These are phyloP conservation scores for Teunomyces barrocoloradensis DNA, from an alignment of 805 yeast species.

Conservation along the genomic window DNA sequence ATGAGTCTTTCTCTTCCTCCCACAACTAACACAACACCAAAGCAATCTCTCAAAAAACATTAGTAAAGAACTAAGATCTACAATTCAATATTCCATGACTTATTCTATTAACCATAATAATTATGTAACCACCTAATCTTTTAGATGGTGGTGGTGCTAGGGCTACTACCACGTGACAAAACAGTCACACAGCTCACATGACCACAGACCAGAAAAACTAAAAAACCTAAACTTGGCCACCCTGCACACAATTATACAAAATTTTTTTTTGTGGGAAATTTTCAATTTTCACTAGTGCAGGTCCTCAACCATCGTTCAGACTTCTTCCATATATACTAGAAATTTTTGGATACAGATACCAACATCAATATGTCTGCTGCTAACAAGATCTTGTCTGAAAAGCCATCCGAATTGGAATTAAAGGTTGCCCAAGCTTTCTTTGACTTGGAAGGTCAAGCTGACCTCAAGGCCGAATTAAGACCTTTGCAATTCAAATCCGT, in stretches of 20 bases:
- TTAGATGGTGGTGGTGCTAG: neutral
- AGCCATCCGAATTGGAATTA: conserved; percentile 98
- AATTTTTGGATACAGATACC: conserved; percentile 8
- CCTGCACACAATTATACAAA: conserved; percentile 2
- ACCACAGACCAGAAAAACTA: neutral
- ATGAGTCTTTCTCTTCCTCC: neutral
- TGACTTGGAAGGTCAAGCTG: conserved; percentile 95
- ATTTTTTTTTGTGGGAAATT: conserved; percentile 4
- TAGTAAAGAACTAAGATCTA: too few species aligned
- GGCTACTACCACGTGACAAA: conserved; percentile 6
- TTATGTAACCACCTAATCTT: too few species aligned
- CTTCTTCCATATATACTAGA: conserved; percentile 7
- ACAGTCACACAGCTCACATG: conserved; percentile 14
- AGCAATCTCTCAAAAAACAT: too few species aligned
- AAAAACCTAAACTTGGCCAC: neutral
- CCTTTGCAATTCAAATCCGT: conserved; percentile 98
- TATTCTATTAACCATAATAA: too few species aligned
- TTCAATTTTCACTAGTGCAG: conserved; percentile 3
- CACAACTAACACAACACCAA: neutral
- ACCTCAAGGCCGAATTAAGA: conserved; percentile 96
- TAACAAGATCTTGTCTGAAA: conserved; percentile 89
- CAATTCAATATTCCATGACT: too few species aligned
- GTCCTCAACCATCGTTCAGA: conserved; percentile 2
- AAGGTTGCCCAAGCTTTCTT: conserved; percentile 98
- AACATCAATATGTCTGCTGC: conserved; percentile 83